A percentile compares a stretch with the other conserved stretches of the same genome.
Conservation (phyloP, 75 land plant species). For the Pinus tabuliformis region DNA sequence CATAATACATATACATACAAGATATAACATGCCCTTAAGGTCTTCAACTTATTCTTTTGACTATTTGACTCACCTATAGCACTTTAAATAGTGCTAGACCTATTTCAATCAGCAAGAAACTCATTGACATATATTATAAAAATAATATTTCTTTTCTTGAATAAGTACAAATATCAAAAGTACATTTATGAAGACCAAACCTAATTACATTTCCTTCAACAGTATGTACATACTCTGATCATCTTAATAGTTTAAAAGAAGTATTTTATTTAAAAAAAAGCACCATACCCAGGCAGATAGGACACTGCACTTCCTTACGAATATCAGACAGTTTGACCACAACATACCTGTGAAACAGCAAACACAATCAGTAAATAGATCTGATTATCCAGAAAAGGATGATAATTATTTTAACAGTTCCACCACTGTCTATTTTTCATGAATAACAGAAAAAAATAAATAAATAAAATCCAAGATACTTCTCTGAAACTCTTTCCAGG, state of each 20-base stretch:
- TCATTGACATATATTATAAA: too few species aligned
- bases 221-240: too few species aligned
- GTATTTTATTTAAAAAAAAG: background rate
- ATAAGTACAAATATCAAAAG: too few species aligned
- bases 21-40: too few species aligned
- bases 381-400: background rate
- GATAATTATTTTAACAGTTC: background rate
- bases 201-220: too few species aligned
- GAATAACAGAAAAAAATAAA: background rate
- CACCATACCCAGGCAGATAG: slow-evolving; percentile 55
- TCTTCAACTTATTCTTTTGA: too few species aligned
- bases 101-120: too few species aligned
- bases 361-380: background rate
- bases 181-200: too few species aligned
- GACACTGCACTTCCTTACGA: slow-evolving; percentile 67
- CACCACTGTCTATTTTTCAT: background rate
- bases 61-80: too few species aligned
- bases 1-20: too few species aligned
- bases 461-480: background rate
- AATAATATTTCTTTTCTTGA: too few species aligned
- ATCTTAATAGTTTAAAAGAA: background rate
- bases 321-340: slow-evolving; percentile 40
- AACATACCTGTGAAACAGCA: slow-evolving; percentile 27
- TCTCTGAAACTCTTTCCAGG: background rate
- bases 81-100: too few species aligned